Evolutionary conservation across 192 early-diverging fungal genomes (phyloP).

Genomic region (Allomyces javanicus): DNA sequence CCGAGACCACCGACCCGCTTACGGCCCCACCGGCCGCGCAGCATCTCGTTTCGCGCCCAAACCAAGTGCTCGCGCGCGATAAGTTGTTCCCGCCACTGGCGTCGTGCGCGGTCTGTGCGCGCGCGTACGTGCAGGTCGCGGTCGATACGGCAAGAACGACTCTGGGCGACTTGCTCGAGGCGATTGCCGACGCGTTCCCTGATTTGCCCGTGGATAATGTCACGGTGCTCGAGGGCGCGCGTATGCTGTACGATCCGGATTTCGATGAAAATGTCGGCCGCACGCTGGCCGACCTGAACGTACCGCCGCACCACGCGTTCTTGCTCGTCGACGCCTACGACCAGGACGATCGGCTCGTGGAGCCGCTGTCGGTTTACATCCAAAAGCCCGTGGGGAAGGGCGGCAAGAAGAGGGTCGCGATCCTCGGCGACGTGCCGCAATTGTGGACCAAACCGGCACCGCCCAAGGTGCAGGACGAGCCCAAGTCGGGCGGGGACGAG

Average conservation of each 20-base stretch:
- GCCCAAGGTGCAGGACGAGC: too few relatives aligned
- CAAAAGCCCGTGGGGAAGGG: too few relatives aligned
- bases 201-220: conserved; percentile 33
- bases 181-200: not conserved
- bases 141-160: not conserved
- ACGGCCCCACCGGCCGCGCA: conserved; percentile 31
- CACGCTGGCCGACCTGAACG: conserved; percentile 33
- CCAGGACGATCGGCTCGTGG: not conserved
- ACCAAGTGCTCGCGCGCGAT: not conserved
- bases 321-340: conserved; percentile 42
- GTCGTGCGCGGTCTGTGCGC: not conserved
- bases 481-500: too few relatives aligned
- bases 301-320: conserved; percentile 30
- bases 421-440: too few relatives aligned
- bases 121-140: not conserved
- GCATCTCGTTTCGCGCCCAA: not conserved
- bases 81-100: not conserved
- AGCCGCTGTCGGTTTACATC: too few relatives aligned
- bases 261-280: conserved; percentile 56
- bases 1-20: conserved; percentile 17
- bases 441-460: too few relatives aligned
- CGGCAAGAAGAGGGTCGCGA: too few relatives aligned
- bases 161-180: not conserved
- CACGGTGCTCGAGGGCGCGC: conserved; percentile 43
- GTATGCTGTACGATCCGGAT: conserved; percentile 74